phyloP scores from a whole-genome alignment of 164 flowering plant genomes.

The Pachysandra terminalis region DNA sequence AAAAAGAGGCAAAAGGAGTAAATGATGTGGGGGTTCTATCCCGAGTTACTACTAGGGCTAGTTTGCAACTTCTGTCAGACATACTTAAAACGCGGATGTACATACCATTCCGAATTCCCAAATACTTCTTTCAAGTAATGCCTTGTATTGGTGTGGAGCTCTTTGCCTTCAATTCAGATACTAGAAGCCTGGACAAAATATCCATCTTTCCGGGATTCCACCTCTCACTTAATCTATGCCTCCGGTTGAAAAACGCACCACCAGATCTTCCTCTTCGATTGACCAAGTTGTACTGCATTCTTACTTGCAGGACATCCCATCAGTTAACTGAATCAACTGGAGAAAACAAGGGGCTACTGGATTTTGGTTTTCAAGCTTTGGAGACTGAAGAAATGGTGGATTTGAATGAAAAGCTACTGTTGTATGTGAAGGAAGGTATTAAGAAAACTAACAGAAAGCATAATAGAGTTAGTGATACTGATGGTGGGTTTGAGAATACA shows the following conservation, averaged over 20 bases:
- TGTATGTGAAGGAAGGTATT: constrained; percentile 26
- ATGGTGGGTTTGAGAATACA: constrained; percentile 20
- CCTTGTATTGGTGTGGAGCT: constrained; percentile 61
- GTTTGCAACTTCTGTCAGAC: constrained; percentile 35
- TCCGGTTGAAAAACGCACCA: constrained; percentile 57
- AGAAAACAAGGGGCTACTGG: constrained; percentile 18
- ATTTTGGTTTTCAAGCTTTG: constrained; percentile 23
- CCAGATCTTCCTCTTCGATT: constrained; percentile 17
- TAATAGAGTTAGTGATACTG: constrained; percentile 5
- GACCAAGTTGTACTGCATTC: constrained; percentile 55
- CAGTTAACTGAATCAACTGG: constrained; percentile 8
- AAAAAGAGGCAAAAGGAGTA: constrained; percentile 25
- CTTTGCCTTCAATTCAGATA: constrained; percentile 34
- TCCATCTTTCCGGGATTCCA: constrained; percentile 44
- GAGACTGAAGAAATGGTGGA: constrained; percentile 38
- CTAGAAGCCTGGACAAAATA: constrained; percentile 22
- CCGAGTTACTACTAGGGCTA: constrained; percentile 18
- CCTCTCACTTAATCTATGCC: constrained; percentile 62
- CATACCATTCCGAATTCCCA: constrained; percentile 61
- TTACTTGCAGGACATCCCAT: constrained; percentile 35
- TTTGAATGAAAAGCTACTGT: constrained; percentile 46
- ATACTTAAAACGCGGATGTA: constrained; percentile 40
- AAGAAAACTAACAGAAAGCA: constrained; percentile 6
- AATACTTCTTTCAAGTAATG: constrained; percentile 61
- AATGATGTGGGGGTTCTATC: constrained; percentile 17